phyloP scores from a whole-genome alignment of 2,329 filamentous ascomycete species.

The Neurospora sp. region DNA sequence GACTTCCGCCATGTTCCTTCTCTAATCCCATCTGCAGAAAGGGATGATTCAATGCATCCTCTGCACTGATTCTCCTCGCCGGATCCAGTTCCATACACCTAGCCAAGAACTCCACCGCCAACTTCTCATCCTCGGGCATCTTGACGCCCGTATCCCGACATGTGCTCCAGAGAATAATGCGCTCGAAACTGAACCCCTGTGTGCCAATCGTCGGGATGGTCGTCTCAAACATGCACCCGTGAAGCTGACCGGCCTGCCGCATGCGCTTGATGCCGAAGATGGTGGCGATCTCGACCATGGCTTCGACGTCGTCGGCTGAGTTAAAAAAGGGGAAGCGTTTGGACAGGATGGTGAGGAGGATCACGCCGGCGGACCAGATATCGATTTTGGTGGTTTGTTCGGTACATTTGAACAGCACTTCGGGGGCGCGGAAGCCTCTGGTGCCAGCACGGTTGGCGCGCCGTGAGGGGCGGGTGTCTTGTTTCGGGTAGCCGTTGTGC shows the following conservation, averaged over 20 bases:
- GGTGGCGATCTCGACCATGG: slow-evolving; percentile 92
- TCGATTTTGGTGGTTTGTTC: slow-evolving; percentile 91
- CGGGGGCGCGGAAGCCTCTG: slow-evolving; percentile 87
- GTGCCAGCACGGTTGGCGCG: slow-evolving; percentile 93
- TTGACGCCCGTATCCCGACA: slow-evolving; percentile 49
- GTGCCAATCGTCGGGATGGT: slow-evolving; percentile 84
- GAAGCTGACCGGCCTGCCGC: slow-evolving; percentile 70
- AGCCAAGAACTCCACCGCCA: slow-evolving; percentile 63
- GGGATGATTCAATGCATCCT: slow-evolving; percentile 62
- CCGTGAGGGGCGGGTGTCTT: slow-evolving; percentile 76
- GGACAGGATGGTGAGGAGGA: slow-evolving; percentile 86
- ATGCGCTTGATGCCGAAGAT: slow-evolving; percentile 84
- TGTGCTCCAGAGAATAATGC: slow-evolving; percentile 93
- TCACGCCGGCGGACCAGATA: slow-evolving; percentile 95
- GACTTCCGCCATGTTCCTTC: not conserved
- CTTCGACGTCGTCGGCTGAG: slow-evolving; percentile 94
- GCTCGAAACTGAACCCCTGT: slow-evolving; percentile 77
- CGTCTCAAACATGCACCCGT: slow-evolving; percentile 87
- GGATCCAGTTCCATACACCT: slow-evolving; percentile 71
- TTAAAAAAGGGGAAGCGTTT: slow-evolving; percentile 97
- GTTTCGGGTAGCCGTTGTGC: slow-evolving; percentile 71
- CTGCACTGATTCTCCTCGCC: slow-evolving; percentile 60
- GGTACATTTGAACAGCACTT: slow-evolving; percentile 95
- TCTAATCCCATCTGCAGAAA: slow-evolving; percentile 44
- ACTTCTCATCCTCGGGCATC: slow-evolving; percentile 56